phyloP scores from a whole-genome alignment of 768 basidiomycete genomes.

The Suillus variegatus region DNA sequence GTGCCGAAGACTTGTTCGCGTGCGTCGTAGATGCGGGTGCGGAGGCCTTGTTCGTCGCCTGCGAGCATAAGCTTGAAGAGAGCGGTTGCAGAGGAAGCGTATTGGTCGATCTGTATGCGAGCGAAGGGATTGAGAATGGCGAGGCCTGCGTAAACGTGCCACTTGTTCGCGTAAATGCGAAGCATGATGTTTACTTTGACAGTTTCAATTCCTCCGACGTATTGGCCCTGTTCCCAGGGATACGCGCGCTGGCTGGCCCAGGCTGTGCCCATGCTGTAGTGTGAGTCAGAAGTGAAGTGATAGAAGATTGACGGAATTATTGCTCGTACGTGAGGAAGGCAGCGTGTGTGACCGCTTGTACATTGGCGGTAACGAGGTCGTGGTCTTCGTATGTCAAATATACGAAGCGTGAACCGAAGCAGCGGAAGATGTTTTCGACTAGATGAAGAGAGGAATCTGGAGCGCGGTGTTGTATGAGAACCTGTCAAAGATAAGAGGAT shows the following conservation, averaged over 20 bases:
- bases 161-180: conserved; percentile 95
- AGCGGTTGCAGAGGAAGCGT: conserved; percentile 79
- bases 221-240: conserved; percentile 95
- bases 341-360: conserved; percentile 97
- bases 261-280: conserved; percentile 91
- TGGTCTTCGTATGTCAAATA: conserved; percentile 96
- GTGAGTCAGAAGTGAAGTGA: conserved; percentile 3
- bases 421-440: conserved; percentile 81
- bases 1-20: conserved; percentile 75
- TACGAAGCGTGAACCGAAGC: conserved; percentile 84
- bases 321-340: conserved; percentile 84
- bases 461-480: conserved; percentile 86
- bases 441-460: conserved; percentile 68
- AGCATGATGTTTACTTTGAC: conserved; percentile 95
- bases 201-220: conserved; percentile 96
- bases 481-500: conserved; percentile 44
- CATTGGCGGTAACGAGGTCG: conserved; percentile 95
- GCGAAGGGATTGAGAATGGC: conserved; percentile 96
- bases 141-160: conserved; percentile 99
- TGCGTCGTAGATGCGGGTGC: conserved; percentile 72
- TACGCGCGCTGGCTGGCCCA: conserved; percentile 80
- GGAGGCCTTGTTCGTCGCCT: conserved; percentile 53
- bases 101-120: conserved; percentile 86
- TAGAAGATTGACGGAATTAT: background rate
- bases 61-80: conserved; percentile 95